These are phyloP conservation scores for Castanospermum australe DNA, from an alignment of 306 rosid genomes.

Conservation along the genomic window DNA sequence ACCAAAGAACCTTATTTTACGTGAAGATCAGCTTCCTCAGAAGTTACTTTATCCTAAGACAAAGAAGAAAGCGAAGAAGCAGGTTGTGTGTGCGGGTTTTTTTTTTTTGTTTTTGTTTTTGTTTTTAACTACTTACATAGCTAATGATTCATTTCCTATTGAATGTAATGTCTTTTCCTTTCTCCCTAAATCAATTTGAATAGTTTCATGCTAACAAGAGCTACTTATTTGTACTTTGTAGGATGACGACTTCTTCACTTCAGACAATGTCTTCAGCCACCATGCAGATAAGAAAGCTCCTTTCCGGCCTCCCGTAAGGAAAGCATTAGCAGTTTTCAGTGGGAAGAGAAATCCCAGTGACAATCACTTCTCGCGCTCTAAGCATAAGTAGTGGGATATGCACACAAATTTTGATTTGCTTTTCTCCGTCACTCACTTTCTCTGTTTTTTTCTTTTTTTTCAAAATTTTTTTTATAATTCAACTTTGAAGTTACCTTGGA, in stretches of 20 bases:
- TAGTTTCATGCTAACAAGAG: background rate
- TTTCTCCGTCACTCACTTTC: conserved; percentile 3
- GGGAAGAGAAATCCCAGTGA: conserved; percentile 94
- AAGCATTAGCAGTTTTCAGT: conserved; percentile 68
- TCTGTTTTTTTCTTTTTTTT: too few species aligned
- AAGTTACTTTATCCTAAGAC: conserved; percentile 79
- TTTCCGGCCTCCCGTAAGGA: conserved; percentile 86
- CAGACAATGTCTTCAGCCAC: conserved; percentile 58
- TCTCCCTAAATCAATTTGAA: background rate
- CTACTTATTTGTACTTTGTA: conserved; percentile 26
- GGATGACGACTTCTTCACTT: conserved; percentile 65
- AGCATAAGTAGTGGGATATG: conserved; percentile 44
- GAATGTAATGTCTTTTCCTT: background rate
- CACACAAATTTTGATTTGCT: background rate
- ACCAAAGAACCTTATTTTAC: conserved; percentile 77
- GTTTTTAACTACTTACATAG: background rate
- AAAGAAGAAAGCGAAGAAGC: conserved; percentile 71
- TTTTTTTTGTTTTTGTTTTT: too few species aligned
- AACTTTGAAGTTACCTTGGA: background rate
- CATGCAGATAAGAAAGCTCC: conserved; percentile 74
- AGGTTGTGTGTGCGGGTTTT: conserved; percentile 50
- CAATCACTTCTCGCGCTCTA: conserved; percentile 76
- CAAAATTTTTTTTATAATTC: conserved; percentile 8
- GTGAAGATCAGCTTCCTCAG: conserved; percentile 97
- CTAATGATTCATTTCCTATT: background rate